phyloP scores from a whole-genome alignment of 1,284 basidiomycete genomes.

The Trametes polyzona region DNA sequence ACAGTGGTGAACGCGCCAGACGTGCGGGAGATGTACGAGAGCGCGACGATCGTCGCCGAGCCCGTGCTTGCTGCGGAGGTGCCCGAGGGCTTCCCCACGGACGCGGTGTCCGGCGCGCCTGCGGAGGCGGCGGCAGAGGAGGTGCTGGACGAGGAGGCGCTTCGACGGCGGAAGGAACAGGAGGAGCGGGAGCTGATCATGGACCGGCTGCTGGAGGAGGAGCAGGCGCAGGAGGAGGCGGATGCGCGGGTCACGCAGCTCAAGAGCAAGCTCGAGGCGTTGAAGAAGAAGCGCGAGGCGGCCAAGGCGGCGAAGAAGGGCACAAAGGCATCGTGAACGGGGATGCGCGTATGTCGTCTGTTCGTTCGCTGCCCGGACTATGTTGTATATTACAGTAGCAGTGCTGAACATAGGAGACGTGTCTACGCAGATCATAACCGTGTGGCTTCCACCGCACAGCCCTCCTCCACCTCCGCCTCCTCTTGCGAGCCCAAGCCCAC shows the following conservation, averaged over 20 bases:
- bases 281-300: slow-evolving; percentile 59
- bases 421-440: neutral
- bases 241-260: slow-evolving; percentile 71
- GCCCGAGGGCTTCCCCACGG: slow-evolving; percentile 57
- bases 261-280: slow-evolving; percentile 64
- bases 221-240: slow-evolving; percentile 82
- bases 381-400: slow-evolving; percentile 8
- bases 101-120: slow-evolving; percentile 27
- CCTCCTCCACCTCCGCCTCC: slow-evolving; percentile 16
- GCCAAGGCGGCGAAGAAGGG: slow-evolving; percentile 36
- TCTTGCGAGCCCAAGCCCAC: slow-evolving; percentile 30
- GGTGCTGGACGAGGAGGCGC: slow-evolving; percentile 50
- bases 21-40: slow-evolving; percentile 56
- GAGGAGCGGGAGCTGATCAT: slow-evolving; percentile 83
- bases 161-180: slow-evolving; percentile 52
- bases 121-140: slow-evolving; percentile 32
- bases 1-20: slow-evolving; percentile 51
- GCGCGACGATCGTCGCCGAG: slow-evolving; percentile 73
- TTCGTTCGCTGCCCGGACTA: neutral
- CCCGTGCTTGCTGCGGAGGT: slow-evolving; percentile 55
- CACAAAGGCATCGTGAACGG: slow-evolving; percentile 2
- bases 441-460: neutral
- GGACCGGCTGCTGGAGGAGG: slow-evolving; percentile 80
- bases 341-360: neutral
- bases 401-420: neutral